A percentile compares a stretch with the other conserved stretches of the same genome.
Evolutionary conservation across 2,329 filamentous ascomycete species (phyloP).

Genomic region (Rhytidhysteron rufulum): DNA sequence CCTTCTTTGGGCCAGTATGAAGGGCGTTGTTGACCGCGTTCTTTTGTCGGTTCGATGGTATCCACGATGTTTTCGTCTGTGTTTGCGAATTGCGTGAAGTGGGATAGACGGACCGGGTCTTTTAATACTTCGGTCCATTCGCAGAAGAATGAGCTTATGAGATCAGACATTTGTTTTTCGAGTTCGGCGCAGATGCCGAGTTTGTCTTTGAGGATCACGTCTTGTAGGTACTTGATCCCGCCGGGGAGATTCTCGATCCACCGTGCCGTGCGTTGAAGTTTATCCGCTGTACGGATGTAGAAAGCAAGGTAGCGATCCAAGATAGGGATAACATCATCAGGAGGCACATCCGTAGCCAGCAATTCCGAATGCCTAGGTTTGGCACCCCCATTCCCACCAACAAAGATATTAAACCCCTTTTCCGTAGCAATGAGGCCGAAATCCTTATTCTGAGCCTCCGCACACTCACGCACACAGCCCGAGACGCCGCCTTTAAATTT

Average conservation of each 20-base stretch:
- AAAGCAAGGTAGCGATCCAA: conserved; percentile 88
- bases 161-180: conserved; percentile 81
- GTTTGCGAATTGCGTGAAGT: conserved; percentile 83
- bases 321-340: conserved; percentile 76
- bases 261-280: conserved; percentile 79
- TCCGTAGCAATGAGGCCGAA: conserved; percentile 90
- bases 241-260: conserved; percentile 85
- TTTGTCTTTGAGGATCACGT: conserved; percentile 80
- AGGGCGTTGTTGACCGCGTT: conserved; percentile 70
- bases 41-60: conserved; percentile 65
- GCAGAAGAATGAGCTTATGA: conserved; percentile 82
- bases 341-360: conserved; percentile 79
- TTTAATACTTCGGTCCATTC: conserved; percentile 85
- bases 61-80: conserved; percentile 64
- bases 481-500: conserved; percentile 90
- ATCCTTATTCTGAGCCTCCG: conserved; percentile 89
- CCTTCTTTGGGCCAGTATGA: conserved; percentile 72
- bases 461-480: conserved; percentile 88
- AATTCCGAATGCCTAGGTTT: conserved; percentile 79
- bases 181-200: conserved; percentile 80
- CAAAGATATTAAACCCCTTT: conserved; percentile 90
- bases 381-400: conserved; percentile 84
- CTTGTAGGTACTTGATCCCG: conserved; percentile 75
- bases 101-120: conserved; percentile 61
- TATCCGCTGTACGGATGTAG: conserved; percentile 90